Evolutionary conservation across 805 yeast species (phyloP), one percentile per base, ranked within the genome.

Genomic region (Candida fluviatilis): DNA sequence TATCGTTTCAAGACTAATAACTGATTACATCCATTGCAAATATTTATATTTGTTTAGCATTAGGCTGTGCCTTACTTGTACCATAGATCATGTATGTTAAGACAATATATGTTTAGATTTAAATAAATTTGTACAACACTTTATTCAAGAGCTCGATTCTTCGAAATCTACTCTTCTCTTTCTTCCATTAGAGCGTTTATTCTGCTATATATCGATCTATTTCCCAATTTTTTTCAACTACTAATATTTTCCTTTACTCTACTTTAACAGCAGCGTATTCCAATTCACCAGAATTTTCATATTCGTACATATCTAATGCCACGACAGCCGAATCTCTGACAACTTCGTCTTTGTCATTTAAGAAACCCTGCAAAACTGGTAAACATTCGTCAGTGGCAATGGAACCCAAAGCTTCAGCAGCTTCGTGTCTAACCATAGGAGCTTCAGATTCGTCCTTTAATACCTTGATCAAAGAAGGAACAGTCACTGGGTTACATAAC

Each of bases 361-460:
- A 74, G 60, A 85, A 85, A 32, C 80, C 69, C 59, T 84, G 76
- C 55, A 95, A 76, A 25, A 93, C 83, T 12, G 97, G 96, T 48
- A 91, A 73, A 27, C 91, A 95, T 42, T 91, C 97, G 54, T 87
- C 96, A 7, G 97, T 87, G 18, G 96, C 98, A 58, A 93, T 93
- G 19, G 95, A 78, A 18, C 99, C 99, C 52, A 95, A 74, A 18
- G 99, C 99, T 68, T 93, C 99, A 18, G 98, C 99, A 41, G 98
- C 99, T 69, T 93, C 99, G 60, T 93, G 99, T 68, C 99, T 84
- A 24, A 95, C 99, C 99, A 93, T 93, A 47, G 95, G 95, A 37
- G 95, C 98, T 69, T 93, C 96, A 12, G 64, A 56, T 42, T 73
- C 76, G 60, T 86, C 78, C 50, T 80, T 80, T 51, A 95, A 75